A percentile compares a stretch with the other conserved stretches of the same genome.
Evolutionary conservation across 2,329 filamentous ascomycete species (phyloP).

Genomic region (Helicocarpus griseus): DNA sequence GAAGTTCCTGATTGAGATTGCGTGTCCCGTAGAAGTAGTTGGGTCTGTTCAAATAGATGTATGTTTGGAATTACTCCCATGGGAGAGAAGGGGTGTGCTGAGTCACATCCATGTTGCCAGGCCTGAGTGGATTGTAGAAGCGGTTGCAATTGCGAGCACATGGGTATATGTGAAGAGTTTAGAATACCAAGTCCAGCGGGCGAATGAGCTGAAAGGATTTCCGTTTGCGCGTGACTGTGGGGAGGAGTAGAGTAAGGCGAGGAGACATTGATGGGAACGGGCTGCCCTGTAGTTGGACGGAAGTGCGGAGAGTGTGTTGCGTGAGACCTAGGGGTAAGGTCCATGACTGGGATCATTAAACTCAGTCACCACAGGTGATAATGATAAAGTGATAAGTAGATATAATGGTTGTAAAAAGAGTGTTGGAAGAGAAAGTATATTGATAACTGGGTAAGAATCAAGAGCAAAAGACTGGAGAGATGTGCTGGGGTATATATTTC

Average conservation of each 20-base stretch:
- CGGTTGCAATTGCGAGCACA: slow-evolving; percentile 13
- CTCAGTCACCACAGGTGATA: slow-evolving; percentile 12
- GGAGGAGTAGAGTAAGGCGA: slow-evolving; percentile 18
- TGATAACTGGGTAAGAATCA: neutral
- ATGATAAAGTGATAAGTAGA: slow-evolving; percentile 11
- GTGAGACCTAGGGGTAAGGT: slow-evolving; percentile 17
- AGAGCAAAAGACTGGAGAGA: neutral
- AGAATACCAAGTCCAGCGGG: slow-evolving; percentile 25
- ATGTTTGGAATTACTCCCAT: slow-evolving; percentile 15
- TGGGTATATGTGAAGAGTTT: slow-evolving; percentile 16
- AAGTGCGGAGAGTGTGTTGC: slow-evolving; percentile 12
- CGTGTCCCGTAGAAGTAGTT: neutral
- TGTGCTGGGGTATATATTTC: neutral
- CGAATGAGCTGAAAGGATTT: slow-evolving; percentile 10
- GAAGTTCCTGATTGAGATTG: slow-evolving; percentile 3
- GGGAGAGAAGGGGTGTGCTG: slow-evolving; percentile 13
- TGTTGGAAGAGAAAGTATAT: slow-evolving; percentile 3
- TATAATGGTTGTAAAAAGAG: slow-evolving; percentile 6
- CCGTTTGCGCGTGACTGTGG: slow-evolving; percentile 9
- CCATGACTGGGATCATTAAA: slow-evolving; percentile 14
- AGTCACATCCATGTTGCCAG: slow-evolving; percentile 17
- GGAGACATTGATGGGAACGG: slow-evolving; percentile 10
- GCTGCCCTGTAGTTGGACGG: slow-evolving; percentile 7
- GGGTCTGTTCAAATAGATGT: slow-evolving; percentile 12
- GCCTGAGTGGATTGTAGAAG: slow-evolving; percentile 15